Evolutionary conservation across 148 eudicot genomes (phyloP).

Genomic region (Rhododendron williamsianum): DNA sequence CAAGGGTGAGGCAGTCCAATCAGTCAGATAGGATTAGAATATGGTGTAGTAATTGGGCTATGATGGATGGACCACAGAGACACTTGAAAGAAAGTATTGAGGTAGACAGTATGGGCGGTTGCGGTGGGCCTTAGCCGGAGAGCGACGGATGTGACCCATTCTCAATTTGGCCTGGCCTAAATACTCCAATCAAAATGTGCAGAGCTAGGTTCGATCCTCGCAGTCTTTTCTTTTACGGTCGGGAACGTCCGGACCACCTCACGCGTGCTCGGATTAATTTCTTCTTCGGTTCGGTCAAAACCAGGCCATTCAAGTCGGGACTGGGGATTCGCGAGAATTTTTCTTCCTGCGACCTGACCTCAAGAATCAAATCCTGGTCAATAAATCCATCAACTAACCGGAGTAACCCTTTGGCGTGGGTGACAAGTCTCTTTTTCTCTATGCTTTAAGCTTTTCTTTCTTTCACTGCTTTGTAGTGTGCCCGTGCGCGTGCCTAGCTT

Average conservation of each 20-base stretch:
- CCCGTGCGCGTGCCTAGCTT: constrained; percentile 1
- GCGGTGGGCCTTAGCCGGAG: constrained; percentile 7
- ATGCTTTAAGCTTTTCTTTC: not conserved
- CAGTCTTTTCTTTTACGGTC: not conserved
- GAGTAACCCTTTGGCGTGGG: too few species aligned
- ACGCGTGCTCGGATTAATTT: not conserved
- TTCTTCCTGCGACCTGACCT: too few species aligned
- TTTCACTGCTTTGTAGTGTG: not conserved
- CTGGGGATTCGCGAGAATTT: too few species aligned
- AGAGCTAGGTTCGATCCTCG: not conserved
- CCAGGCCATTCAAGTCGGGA: too few species aligned
- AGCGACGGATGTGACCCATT: constrained; percentile 15
- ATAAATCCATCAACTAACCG: too few species aligned
- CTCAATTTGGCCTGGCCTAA: not conserved
- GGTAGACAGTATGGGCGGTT: not conserved
- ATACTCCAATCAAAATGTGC: not conserved
- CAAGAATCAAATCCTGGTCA: too few species aligned
- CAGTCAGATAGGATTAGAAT: not conserved
- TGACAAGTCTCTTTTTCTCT: not conserved
- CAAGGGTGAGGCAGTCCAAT: not conserved
- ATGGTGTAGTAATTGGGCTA: not conserved
- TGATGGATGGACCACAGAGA: not conserved
- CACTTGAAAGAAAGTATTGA: too few species aligned
- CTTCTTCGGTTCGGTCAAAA: too few species aligned
- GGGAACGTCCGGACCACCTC: not conserved